Evolutionary conservation across 768 basidiomycete genomes (phyloP), one percentile per base, ranked within the genome.

Genomic region (Tricholoma terreum): DNA sequence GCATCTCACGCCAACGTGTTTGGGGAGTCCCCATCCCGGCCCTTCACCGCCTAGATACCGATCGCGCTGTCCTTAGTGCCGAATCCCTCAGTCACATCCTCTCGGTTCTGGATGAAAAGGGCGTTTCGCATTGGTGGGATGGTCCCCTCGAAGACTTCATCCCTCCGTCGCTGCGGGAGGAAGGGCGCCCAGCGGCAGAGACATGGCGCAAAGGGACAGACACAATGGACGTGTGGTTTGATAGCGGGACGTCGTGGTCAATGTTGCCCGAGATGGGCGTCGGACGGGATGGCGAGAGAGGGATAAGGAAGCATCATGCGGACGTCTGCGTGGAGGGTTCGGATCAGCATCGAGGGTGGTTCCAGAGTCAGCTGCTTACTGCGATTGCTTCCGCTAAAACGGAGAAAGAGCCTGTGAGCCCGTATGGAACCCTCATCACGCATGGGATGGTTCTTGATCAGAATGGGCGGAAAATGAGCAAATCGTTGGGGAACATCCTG

Each of bases 151-250:
- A 83, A 48, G 90, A 91, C 27, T 97, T 99, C 70, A 73, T 96
- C 5, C 82, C 88, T 9, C 81, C 84, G 0, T 75, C 79, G 49
- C 77, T 90, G 17, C 68, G 71, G 4, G 74, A 77, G 50, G 73
- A 77, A n/a, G 81, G 80, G 7, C 69, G 62, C 40, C 64, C 70
- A 2, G 65, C 70, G 1, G 76, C 75, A 1, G 72, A 78, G 54
- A 71, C 71, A 1, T 94, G 88, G 84, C 72, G 75, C 48, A 94
- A 93, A 69, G 89, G 94, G 8, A 86, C 83, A 2, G 96, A 99
- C 68, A 99, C 96, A 2, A 94, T 98, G 87, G 96, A 99, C 69
- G 96, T 99, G 14, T 99, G 96, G 96, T 98, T 98, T 63, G 96
- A 99, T 72, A 95, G 92, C 63, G 96, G 96, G 4, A 86, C 90